phyloP scores from a whole-genome alignment of 495 filamentous ascomycete genomes.

The Penicillium ochrochloron region DNA sequence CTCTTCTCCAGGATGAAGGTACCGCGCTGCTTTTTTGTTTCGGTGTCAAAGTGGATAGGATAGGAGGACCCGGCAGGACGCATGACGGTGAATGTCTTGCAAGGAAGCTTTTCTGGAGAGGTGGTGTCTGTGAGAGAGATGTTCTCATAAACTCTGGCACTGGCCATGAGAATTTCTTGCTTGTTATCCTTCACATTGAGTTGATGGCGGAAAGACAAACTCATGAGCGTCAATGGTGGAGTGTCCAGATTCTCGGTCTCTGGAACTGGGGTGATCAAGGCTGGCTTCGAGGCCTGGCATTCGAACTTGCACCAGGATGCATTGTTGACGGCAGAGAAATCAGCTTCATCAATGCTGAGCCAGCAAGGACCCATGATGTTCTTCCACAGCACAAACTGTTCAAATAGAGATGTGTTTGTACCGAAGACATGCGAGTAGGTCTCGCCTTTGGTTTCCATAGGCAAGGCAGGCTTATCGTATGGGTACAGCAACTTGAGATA shows the following conservation, averaged over 20 bases:
- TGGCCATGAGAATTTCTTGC: conserved; percentile 90
- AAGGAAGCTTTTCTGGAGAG: conserved; percentile 83
- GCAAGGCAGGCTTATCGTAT: conserved; percentile 74
- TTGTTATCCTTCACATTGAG: conserved; percentile 95
- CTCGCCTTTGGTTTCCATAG: conserved; percentile 74
- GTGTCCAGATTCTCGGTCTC: conserved; percentile 79
- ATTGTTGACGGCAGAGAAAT: conserved; percentile 85
- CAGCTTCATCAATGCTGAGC: conserved; percentile 82
- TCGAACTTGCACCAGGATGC: conserved; percentile 97
- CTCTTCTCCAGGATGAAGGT: conserved; percentile 78
- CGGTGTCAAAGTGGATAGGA: conserved; percentile 81
- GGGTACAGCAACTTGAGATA: conserved; percentile 95
- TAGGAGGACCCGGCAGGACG: conserved; percentile 76
- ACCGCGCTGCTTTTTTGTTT: conserved; percentile 71
- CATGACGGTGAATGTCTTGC: conserved; percentile 88
- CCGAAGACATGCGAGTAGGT: conserved; percentile 97
- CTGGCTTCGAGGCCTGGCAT: conserved; percentile 76
- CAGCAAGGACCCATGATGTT: conserved; percentile 98
- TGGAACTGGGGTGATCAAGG: conserved; percentile 66
- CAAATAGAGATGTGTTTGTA: conserved; percentile 90
- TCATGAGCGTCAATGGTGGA: conserved; percentile 92
- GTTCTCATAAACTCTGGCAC: conserved; percentile 89
- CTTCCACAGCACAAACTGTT: conserved; percentile 98
- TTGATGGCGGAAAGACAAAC: conserved; percentile 82
- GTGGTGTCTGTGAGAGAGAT: conserved; percentile 87